Conservation (phyloP, 768 basidiomycete genomes). For the Heimioporus sp. region DNA sequence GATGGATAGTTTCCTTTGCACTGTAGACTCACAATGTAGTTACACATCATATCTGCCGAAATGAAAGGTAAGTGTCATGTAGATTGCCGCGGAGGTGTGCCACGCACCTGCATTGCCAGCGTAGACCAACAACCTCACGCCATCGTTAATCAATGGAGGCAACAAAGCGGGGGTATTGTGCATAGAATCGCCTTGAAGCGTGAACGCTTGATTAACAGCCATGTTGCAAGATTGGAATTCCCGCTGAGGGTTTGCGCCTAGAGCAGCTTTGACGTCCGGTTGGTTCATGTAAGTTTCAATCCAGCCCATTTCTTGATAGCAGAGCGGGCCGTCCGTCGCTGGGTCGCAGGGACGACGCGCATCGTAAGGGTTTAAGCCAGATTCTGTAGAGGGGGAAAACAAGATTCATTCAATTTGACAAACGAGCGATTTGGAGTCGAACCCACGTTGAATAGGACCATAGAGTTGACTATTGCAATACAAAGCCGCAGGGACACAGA, state of each 20-base stretch:
- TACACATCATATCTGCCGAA: constrained; percentile 78
- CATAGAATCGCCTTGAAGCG: constrained; percentile 81
- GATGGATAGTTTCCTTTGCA: neutral
- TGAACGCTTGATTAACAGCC: constrained; percentile 80
- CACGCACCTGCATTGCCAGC: constrained; percentile 78
- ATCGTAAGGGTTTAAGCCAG: constrained; percentile 89
- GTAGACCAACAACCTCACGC: constrained; percentile 83
- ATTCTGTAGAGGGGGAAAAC: constrained; percentile 37
- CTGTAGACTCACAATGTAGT: constrained; percentile 56
- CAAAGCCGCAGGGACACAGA: constrained; percentile 69
- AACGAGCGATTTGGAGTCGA: neutral
- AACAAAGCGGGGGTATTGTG: constrained; percentile 79
- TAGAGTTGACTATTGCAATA: constrained; percentile 81
- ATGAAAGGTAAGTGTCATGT: constrained; percentile 12
- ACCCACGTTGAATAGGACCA: constrained; percentile 67
- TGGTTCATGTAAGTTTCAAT: constrained; percentile 88
- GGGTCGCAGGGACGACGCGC: constrained; percentile 75
- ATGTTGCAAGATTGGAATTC: constrained; percentile 73
- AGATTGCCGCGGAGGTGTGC: neutral
- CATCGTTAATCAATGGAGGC: constrained; percentile 77
- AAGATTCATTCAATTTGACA: neutral
- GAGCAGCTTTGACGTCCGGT: constrained; percentile 68
- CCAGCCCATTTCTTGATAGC: constrained; percentile 81
- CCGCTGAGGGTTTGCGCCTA: constrained; percentile 63
- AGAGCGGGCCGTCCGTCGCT: constrained; percentile 64